Evolutionary conservation across 495 filamentous ascomycete species (phyloP).

Genomic region (Durotheca rogersii): DNA sequence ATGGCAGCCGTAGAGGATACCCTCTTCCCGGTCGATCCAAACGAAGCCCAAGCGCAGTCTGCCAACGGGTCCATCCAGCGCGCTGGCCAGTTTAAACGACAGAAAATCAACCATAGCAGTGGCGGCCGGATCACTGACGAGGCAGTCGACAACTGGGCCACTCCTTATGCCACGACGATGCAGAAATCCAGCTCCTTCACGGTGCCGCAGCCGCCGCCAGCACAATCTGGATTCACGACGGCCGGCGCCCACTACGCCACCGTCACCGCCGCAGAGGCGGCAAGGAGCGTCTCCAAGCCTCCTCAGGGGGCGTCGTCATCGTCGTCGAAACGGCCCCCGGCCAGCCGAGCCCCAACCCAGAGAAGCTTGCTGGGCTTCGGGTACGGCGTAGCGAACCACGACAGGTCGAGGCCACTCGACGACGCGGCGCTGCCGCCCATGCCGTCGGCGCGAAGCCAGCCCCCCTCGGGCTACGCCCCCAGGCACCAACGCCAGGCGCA

Average conservation of each 20-base stretch:
- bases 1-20: constrained; percentile 46
- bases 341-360: constrained; percentile 41
- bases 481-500: constrained; percentile 7
- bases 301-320: constrained; percentile 21
- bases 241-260: constrained; percentile 44
- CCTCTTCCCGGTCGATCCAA: constrained; percentile 38
- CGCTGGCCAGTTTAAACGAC: constrained; percentile 30
- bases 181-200: constrained; percentile 45
- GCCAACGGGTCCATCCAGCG: constrained; percentile 9
- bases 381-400: constrained; percentile 34
- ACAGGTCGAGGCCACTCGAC: constrained; percentile 27
- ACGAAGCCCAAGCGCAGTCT: constrained; percentile 32
- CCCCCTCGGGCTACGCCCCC: background rate
- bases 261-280: constrained; percentile 33
- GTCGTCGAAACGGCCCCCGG: constrained; percentile 30
- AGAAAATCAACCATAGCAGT: constrained; percentile 29
- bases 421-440: constrained; percentile 8
- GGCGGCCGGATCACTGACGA: constrained; percentile 27
- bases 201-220: constrained; percentile 27
- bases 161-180: constrained; percentile 48
- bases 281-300: constrained; percentile 19
- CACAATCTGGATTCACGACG: constrained; percentile 45
- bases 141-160: constrained; percentile 34
- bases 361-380: constrained; percentile 44
- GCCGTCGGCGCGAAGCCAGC: constrained; percentile 13